Evolutionary conservation across 2,329 filamentous ascomycete genomes (phyloP).

Genomic region (Coleophoma crateriformis): DNA sequence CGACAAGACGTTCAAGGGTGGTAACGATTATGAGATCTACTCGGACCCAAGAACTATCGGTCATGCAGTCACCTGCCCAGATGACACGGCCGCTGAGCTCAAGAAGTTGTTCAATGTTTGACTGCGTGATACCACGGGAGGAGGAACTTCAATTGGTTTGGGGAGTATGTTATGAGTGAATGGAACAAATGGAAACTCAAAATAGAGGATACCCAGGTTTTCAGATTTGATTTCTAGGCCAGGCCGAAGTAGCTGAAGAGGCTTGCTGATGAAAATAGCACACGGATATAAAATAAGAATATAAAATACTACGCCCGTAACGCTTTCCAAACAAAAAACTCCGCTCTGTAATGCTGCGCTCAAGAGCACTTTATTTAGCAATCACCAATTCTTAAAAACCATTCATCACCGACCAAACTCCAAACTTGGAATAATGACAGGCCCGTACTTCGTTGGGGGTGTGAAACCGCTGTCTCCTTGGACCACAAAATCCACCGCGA

Average conservation of each 20-base stretch:
- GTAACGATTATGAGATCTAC: constrained; percentile 96
- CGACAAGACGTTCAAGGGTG: constrained; percentile 86
- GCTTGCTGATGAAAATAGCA: background rate
- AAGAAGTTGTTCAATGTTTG: constrained; percentile 74
- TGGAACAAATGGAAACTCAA: too few species aligned
- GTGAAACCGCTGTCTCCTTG: constrained; percentile 82
- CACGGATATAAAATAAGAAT: background rate
- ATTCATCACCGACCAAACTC: constrained; percentile 59
- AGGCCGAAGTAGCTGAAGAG: background rate
- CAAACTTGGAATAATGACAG: constrained; percentile 86
- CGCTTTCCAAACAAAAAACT: constrained; percentile 3
- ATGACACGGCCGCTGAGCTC: constrained; percentile 75
- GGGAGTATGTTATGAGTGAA: background rate
- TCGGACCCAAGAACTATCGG: constrained; percentile 75
- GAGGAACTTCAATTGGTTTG: background rate
- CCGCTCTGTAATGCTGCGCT: constrained; percentile 10
- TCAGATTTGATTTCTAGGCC: background rate
- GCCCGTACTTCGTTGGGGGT: constrained; percentile 89
- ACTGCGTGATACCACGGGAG: constrained; percentile 4
- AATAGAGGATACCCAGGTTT: too few species aligned
- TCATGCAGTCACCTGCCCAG: constrained; percentile 74
- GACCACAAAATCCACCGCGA: constrained; percentile 95
- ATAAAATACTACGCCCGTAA: background rate
- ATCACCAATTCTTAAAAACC: background rate
- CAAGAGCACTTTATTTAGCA: too few species aligned